Evolutionary conservation across 148 eudicot genomes (phyloP).

Genomic region (Rhododendron vialii): DNA sequence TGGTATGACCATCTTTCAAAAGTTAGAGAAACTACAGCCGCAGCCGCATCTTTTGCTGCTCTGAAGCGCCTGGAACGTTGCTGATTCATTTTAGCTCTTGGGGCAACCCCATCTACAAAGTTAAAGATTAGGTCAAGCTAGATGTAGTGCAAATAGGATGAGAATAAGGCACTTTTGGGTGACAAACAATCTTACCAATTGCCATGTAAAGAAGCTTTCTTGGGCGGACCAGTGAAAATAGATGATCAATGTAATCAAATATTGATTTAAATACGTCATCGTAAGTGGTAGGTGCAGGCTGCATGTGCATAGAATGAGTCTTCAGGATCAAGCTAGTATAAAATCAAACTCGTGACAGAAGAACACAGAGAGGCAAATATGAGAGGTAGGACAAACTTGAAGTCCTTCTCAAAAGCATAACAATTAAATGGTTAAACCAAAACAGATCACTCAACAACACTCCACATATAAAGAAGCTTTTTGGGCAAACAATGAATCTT

Average conservation of each 20-base stretch:
- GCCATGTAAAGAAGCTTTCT: slow-evolving; percentile 97
- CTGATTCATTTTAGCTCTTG: slow-evolving; percentile 99
- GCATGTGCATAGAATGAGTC: slow-evolving; percentile 28
- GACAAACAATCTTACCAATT: slow-evolving; percentile 51
- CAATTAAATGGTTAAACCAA: neutral
- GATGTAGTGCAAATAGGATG: neutral
- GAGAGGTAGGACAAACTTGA: neutral
- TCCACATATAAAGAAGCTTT: slow-evolving; percentile 76
- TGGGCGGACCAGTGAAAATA: slow-evolving; percentile 83
- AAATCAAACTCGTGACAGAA: neutral
- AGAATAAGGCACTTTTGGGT: neutral
- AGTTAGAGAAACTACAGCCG: slow-evolving; percentile 54
- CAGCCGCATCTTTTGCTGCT: slow-evolving; percentile 98
- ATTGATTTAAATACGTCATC: slow-evolving; percentile 84
- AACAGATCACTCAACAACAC: neutral
- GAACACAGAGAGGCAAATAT: slow-evolving; percentile 1
- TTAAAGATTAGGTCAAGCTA: slow-evolving; percentile 7
- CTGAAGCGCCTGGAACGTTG: slow-evolving; percentile 95
- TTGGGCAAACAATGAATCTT: slow-evolving; percentile 71
- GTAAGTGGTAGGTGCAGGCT: slow-evolving; percentile 89
- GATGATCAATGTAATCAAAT: slow-evolving; percentile 92
- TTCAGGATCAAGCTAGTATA: slow-evolving; percentile 5
- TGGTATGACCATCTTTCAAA: neutral
- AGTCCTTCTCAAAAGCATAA: neutral
- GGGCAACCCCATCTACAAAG: slow-evolving; percentile 93